Evolutionary conservation across 129 eudicot genomes (phyloP).

Genomic region (Gnaphalium uliginosum): DNA sequence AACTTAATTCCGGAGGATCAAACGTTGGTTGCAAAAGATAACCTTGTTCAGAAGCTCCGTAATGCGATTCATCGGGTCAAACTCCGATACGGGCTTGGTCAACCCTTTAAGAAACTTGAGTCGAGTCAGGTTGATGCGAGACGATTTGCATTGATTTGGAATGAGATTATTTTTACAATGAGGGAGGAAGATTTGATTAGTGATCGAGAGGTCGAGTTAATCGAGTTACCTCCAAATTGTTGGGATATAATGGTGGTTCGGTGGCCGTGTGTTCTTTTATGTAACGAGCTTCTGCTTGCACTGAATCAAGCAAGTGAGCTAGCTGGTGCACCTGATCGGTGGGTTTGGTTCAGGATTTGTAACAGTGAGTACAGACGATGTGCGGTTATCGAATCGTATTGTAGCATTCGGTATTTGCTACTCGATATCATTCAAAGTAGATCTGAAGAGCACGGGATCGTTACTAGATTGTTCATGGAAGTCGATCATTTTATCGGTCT

Average conservation of each 20-base stretch:
- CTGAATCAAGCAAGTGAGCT: slow-evolving; percentile 70
- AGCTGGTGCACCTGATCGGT: slow-evolving; percentile 55
- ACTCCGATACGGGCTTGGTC: slow-evolving; percentile 89
- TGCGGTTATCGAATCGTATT: slow-evolving; percentile 84
- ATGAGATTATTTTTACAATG: slow-evolving; percentile 65
- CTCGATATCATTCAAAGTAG: slow-evolving; percentile 51
- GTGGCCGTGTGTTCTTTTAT: slow-evolving; percentile 86
- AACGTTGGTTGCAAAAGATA: slow-evolving; percentile 43
- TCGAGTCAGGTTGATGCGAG: slow-evolving; percentile 82
- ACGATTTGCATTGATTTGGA: slow-evolving; percentile 87
- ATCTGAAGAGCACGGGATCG: slow-evolving; percentile 70
- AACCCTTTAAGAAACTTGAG: slow-evolving; percentile 71
- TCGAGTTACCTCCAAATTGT: slow-evolving; percentile 73
- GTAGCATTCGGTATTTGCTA: slow-evolving; percentile 67
- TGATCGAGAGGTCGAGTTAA: slow-evolving; percentile 69
- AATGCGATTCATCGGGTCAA: slow-evolving; percentile 67
- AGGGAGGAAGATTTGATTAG: slow-evolving; percentile 90
- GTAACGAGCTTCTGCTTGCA: slow-evolving; percentile 83
- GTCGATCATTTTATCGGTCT: slow-evolving; percentile 44
- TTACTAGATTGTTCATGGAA: slow-evolving; percentile 52
- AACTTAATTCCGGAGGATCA: slow-evolving; percentile 79
- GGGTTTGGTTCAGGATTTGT: slow-evolving; percentile 81
- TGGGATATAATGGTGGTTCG: slow-evolving; percentile 92
- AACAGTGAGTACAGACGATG: slow-evolving; percentile 84
- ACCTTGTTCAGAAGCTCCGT: slow-evolving; percentile 57